Evolutionary conservation across 352 stramenopile species (phyloP).

Genomic region (Globisporangium canariense): DNA sequence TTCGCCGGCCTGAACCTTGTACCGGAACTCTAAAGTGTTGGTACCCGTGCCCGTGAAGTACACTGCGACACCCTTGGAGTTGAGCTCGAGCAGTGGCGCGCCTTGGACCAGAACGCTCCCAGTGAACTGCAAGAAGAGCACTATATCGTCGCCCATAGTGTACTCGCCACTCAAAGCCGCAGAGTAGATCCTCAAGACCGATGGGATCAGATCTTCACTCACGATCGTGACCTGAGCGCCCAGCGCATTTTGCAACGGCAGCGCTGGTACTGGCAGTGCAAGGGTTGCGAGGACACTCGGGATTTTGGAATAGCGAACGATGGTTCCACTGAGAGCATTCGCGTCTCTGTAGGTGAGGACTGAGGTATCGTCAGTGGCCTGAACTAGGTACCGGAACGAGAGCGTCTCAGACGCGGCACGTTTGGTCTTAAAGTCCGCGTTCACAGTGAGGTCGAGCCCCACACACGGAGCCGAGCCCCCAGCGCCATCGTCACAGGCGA

Average conservation of each 20-base stretch:
- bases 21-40: conserved; percentile 54
- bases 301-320: conserved; percentile 29
- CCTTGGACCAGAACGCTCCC: conserved; percentile 46
- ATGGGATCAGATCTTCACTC: conserved; percentile 29
- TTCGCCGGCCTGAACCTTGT: conserved; percentile 53
- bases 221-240: conserved; percentile 29
- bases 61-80: conserved; percentile 52
- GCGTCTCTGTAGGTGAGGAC: conserved; percentile 29
- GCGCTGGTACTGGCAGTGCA: conserved; percentile 25
- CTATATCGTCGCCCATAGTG: conserved; percentile 55
- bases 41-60: conserved; percentile 51
- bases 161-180: conserved; percentile 48
- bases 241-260: conserved; percentile 5
- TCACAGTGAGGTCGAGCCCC: conserved; percentile 33
- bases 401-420: conserved; percentile 38
- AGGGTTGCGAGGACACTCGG: conserved; percentile 28
- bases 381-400: conserved; percentile 55
- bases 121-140: conserved; percentile 55
- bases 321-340: conserved; percentile 30
- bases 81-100: conserved; percentile 53
- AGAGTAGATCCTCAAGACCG: conserved; percentile 36
- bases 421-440: conserved; percentile 39
- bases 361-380: conserved; percentile 29
- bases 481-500: conserved; percentile 41
- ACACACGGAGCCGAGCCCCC: conserved; percentile 30